Conservation (phyloP, 176 grass and related monocot species). For the Phyllostachys edulis region DNA sequence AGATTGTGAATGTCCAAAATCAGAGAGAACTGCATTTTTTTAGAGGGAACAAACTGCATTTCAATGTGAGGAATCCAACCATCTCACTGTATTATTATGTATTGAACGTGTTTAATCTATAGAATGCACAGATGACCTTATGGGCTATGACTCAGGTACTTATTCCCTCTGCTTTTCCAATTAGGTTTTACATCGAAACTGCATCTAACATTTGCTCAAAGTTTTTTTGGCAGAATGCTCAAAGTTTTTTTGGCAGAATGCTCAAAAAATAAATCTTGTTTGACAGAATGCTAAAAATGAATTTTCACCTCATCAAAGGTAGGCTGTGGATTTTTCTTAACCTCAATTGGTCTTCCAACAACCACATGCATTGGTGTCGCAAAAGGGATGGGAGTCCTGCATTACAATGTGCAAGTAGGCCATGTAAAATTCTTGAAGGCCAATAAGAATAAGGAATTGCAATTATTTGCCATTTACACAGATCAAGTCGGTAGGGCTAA, state of each 20-base stretch:
- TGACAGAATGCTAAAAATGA: neutral
- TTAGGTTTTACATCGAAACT: neutral
- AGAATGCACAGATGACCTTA: neutral
- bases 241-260: neutral
- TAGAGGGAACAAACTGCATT: neutral
- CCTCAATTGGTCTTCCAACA: conserved; percentile 70
- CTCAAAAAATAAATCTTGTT: neutral
- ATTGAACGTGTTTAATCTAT: neutral
- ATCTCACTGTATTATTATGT: neutral
- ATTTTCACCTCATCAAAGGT: conserved; percentile 70
- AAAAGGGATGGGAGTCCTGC: conserved; percentile 85
- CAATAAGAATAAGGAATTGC: neutral
- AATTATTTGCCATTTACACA: neutral
- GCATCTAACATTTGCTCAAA: neutral
- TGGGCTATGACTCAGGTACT: neutral
- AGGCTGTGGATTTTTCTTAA: conserved; percentile 67
- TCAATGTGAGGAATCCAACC: neutral
- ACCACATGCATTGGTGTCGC: conserved; percentile 71
- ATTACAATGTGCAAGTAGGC: conserved; percentile 7
- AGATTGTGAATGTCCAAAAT: neutral
- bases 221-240: neutral
- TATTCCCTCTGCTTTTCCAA: neutral
- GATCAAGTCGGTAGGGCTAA: conserved; percentile 17
- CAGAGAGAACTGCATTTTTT: neutral
- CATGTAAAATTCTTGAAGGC: conserved; percentile 11